Evolutionary conservation across 495 filamentous ascomycete genomes (phyloP).

Genomic region (Penicillium malachiteum): DNA sequence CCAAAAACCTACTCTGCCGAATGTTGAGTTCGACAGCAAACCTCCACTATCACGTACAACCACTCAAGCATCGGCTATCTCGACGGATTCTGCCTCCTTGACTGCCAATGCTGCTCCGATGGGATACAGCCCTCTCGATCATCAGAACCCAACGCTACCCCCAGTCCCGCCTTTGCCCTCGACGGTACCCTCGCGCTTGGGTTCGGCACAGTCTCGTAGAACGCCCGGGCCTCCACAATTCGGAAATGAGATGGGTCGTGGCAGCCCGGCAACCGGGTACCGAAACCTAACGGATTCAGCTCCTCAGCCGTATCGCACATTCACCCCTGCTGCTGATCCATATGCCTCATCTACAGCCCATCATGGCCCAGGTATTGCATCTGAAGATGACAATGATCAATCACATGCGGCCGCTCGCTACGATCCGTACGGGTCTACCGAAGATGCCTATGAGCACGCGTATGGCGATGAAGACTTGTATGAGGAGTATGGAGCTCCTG

Average conservation of each 20-base stretch:
- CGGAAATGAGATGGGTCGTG: conserved; percentile 2
- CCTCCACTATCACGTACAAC: conserved; percentile 21
- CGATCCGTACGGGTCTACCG: not conserved
- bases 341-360: conserved; percentile 4
- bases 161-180: conserved; percentile 25
- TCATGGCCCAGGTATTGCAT: too few species aligned
- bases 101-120: conserved; percentile 20
- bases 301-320: conserved; percentile 10
- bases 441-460: not conserved
- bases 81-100: conserved; percentile 22
- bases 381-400: conserved; percentile 6
- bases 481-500: not conserved
- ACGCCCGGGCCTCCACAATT: conserved; percentile 10
- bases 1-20: conserved; percentile 23
- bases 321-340: conserved; percentile 16
- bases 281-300: conserved; percentile 18
- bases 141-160: conserved; percentile 14
- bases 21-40: conserved; percentile 24
- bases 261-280: conserved; percentile 7
- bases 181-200: conserved; percentile 9
- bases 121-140: conserved; percentile 27
- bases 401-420: conserved; percentile 1
- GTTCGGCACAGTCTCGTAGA: conserved; percentile 10
- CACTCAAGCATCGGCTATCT: conserved; percentile 24
- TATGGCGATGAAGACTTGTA: not conserved